Evolutionary conservation across 73 alveolate species (phyloP).

Genomic region (Paramecium octaurelia): DNA sequence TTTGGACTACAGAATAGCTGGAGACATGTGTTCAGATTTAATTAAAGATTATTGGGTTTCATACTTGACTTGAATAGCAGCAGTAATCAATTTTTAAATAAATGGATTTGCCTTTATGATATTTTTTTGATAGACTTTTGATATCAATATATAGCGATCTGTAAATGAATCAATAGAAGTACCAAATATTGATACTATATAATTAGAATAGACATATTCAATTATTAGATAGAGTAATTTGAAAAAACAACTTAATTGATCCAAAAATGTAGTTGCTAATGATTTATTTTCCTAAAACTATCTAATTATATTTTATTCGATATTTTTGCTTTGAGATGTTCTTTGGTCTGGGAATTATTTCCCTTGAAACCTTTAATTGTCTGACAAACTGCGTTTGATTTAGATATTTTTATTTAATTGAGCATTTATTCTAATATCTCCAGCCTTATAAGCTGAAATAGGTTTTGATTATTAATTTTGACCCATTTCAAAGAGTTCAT

Average conservation of each 20-base stretch:
- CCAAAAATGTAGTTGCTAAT: neutral
- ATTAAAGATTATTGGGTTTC: neutral
- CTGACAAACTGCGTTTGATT: neutral
- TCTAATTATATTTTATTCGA: neutral
- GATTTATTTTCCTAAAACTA: neutral
- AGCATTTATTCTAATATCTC: neutral
- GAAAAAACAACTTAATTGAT: neutral
- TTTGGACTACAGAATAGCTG: neutral
- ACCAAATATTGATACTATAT: neutral
- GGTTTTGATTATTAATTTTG: neutral
- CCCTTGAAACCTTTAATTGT: neutral
- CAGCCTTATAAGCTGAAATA: neutral
- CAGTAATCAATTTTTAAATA: neutral
- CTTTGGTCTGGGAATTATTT: neutral
- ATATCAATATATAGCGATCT: neutral
- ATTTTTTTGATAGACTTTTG: neutral
- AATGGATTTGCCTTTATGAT: neutral
- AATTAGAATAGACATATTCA: neutral
- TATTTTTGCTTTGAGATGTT: neutral
- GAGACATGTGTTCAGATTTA: neutral
- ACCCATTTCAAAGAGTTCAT: neutral
- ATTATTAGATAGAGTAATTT: neutral
- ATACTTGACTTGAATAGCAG: neutral
- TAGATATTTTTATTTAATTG: neutral
- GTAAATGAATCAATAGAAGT: neutral